Conservation (phyloP, 2,329 filamentous ascomycete species). For the Hypoxylon rubiginosum region DNA sequence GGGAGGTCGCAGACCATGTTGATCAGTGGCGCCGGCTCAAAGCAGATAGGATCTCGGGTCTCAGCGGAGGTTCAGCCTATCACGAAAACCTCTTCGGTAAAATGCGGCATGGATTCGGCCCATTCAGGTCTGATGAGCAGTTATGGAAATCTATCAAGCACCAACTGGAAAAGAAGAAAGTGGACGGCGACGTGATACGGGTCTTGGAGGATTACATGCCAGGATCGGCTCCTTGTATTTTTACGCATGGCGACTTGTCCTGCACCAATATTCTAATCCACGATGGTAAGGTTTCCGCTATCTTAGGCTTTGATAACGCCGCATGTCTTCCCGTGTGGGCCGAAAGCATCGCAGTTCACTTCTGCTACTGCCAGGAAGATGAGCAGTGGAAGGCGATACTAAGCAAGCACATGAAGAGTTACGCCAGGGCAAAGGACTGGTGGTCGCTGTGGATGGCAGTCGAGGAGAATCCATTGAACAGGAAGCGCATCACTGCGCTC, state of each 20-base stretch:
- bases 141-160: slow-evolving; percentile 40
- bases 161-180: slow-evolving; percentile 22
- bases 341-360: slow-evolving; percentile 44
- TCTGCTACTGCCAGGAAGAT: slow-evolving; percentile 47
- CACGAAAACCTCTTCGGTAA: slow-evolving; percentile 43
- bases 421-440: slow-evolving; percentile 45
- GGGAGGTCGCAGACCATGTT: slow-evolving; percentile 41
- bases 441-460: slow-evolving; percentile 46
- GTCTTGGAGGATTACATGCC: slow-evolving; percentile 44
- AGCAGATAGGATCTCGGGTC: slow-evolving; percentile 35
- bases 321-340: slow-evolving; percentile 47
- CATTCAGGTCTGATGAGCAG: slow-evolving; percentile 41
- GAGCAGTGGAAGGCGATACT: slow-evolving; percentile 49
- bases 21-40: slow-evolving; percentile 43
- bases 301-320: slow-evolving; percentile 46
- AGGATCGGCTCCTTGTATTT: slow-evolving; percentile 40
- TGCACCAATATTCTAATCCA: slow-evolving; percentile 42
- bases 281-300: slow-evolving; percentile 36
- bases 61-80: slow-evolving; percentile 39
- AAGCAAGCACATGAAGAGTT: slow-evolving; percentile 36
- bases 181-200: slow-evolving; percentile 30
- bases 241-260: slow-evolving; percentile 51
- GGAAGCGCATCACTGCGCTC: slow-evolving; percentile 31
- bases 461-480: slow-evolving; percentile 19
- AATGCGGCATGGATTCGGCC: slow-evolving; percentile 37